A percentile compares a stretch with the other conserved stretches of the same genome.
Evolutionary conservation across 306 rosid genomes (phyloP).

Genomic region (Morella rubra): DNA sequence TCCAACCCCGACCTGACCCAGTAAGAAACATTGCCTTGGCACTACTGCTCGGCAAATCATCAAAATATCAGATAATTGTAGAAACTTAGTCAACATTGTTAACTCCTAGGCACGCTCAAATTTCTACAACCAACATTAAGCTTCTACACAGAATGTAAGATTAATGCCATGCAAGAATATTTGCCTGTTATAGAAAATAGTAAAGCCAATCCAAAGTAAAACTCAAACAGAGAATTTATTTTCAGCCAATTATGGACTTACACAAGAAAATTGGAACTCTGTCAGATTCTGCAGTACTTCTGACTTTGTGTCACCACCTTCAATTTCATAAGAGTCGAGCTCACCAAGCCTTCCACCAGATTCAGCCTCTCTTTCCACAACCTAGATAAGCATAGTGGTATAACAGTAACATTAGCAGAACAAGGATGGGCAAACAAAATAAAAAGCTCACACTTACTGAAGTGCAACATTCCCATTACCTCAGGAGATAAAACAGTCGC

Average conservation of each 20-base stretch:
- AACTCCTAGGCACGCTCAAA: background rate
- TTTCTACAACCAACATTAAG: background rate
- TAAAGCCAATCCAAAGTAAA: background rate
- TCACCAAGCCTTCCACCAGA: constrained; percentile 86
- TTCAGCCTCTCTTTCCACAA: constrained; percentile 84
- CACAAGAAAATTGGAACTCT: constrained; percentile 98
- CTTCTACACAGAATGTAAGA: background rate
- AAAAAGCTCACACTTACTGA: background rate
- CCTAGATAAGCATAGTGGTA: constrained; percentile 37
- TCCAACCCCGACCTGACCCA: background rate
- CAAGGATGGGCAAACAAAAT: background rate
- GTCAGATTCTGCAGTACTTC: constrained; percentile 90
- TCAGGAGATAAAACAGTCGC: constrained; percentile 86
- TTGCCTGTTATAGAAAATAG: background rate
- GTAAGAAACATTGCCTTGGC: background rate
- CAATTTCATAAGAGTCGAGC: constrained; percentile 86
- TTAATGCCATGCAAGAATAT: background rate
- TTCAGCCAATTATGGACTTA: constrained; percentile 39
- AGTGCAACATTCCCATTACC: constrained; percentile 43
- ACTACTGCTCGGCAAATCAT: background rate
- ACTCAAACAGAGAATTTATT: background rate
- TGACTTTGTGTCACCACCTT: constrained; percentile 94
- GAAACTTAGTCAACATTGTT: background rate
- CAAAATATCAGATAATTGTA: background rate
- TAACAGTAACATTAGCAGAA: constrained; percentile 16